phyloP scores from a whole-genome alignment of 352 stramenopile species.

The Globisporangium viniferum region DNA sequence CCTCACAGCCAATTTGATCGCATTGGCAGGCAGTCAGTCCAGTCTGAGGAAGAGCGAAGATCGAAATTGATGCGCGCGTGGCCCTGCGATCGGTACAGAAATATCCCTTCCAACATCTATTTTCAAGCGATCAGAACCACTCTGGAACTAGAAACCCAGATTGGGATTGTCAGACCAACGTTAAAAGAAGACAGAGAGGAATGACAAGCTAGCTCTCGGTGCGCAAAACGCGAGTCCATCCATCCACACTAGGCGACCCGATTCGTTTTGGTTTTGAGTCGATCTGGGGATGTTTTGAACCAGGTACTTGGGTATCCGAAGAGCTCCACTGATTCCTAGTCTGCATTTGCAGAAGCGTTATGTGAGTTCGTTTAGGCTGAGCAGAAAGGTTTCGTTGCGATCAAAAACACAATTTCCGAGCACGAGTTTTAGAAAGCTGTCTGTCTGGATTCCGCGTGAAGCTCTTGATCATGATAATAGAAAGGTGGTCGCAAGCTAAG shows the following conservation, averaged over 20 bases:
- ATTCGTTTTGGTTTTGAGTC: neutral
- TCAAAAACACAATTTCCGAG: neutral
- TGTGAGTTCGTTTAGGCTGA: neutral
- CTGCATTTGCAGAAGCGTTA: neutral
- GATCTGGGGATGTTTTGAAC: neutral
- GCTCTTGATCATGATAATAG: neutral
- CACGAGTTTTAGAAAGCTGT: neutral
- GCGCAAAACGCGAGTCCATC: neutral
- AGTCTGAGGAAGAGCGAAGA: slow-evolving; percentile 2
- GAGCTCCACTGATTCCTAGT: neutral
- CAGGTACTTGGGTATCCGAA: neutral
- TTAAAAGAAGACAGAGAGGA: neutral
- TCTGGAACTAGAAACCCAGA: neutral
- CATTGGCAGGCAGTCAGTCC: neutral
- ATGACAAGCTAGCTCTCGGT: neutral
- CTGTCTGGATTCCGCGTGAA: neutral
- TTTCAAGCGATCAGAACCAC: neutral
- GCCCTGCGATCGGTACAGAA: neutral
- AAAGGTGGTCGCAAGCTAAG: slow-evolving; percentile 16
- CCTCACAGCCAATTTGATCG: neutral
- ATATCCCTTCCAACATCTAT: neutral
- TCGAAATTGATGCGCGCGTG: neutral
- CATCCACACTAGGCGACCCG: neutral
- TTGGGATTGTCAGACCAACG: neutral
- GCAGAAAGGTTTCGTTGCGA: neutral